Conservation (phyloP, 129 eudicot species). For the Heracleum sosnowskyi region DNA sequence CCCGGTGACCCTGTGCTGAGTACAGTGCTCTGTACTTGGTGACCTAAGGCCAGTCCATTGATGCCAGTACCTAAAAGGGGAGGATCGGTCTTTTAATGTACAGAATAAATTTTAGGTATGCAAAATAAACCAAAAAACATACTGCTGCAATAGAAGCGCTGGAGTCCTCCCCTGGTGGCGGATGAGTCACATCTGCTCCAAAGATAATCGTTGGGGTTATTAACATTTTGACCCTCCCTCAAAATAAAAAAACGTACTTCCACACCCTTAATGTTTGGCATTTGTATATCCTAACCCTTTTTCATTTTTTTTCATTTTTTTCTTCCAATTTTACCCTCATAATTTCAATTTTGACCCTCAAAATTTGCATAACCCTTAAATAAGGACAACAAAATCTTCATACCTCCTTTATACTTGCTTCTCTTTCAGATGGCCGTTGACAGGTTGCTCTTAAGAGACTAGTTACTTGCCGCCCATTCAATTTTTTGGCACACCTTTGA, state of each 20-base stretch:
- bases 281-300: too few species aligned
- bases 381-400: neutral
- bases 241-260: too few species aligned
- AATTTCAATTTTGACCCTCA: too few species aligned
- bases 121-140: neutral
- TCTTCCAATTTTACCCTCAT: too few species aligned
- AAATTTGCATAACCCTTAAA: too few species aligned
- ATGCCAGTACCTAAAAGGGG: conserved; percentile 67
- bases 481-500: conserved; percentile 42
- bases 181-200: conserved; percentile 99
- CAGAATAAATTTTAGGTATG: neutral
- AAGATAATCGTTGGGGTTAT: conserved; percentile 74
- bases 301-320: too few species aligned
- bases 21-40: conserved; percentile 58
- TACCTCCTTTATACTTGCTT: conserved; percentile 30
- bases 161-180: conserved; percentile 80
- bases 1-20: conserved; percentile 64
- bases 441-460: conserved; percentile 56
- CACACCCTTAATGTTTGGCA: too few species aligned
- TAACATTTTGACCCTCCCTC: too few species aligned
- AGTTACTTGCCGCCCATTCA: conserved; percentile 66
- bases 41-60: conserved; percentile 86
- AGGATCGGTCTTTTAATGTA: neutral
- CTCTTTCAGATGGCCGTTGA: conserved; percentile 53
- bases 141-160: conserved; percentile 88